These are phyloP conservation scores for Elsinoe perseae DNA, from an alignment of 2,329 filamentous ascomycete species.

Conservation along the genomic window DNA sequence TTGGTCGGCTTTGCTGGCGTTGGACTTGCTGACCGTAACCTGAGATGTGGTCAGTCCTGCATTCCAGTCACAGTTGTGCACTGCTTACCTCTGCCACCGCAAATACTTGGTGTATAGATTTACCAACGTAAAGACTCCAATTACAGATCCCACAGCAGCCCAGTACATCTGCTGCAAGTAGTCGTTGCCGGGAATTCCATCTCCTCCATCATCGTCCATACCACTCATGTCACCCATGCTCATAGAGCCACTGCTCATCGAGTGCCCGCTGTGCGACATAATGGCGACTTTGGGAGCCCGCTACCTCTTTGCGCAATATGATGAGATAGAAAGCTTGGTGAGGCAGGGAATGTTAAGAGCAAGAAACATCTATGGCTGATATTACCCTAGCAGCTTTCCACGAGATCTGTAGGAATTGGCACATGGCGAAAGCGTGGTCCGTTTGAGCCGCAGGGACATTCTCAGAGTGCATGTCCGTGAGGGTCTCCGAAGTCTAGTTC, in stretches of 20 bases:
- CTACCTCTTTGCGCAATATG: not conserved
- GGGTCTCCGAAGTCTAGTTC: slow-evolving; percentile 2
- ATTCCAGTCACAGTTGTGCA: slow-evolving; percentile 5
- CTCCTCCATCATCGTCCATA: slow-evolving; percentile 28
- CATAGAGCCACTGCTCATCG: slow-evolving; percentile 4
- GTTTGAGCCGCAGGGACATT: slow-evolving; percentile 5
- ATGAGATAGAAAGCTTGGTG: not conserved
- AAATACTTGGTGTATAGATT: slow-evolving; percentile 43
- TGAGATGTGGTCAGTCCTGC: slow-evolving; percentile 22
- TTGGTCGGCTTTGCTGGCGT: slow-evolving; percentile 49
- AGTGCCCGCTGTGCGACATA: slow-evolving; percentile 11
- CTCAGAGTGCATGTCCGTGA: not conserved
- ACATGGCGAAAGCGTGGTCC: not conserved
- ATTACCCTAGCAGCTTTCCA: not conserved
- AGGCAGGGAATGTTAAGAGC: not conserved
- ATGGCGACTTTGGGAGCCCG: not conserved
- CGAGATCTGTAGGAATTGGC: not conserved
- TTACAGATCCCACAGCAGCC: slow-evolving; percentile 41
- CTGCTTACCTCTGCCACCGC: slow-evolving; percentile 42
- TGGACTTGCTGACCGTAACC: slow-evolving; percentile 38
- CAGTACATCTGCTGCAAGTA: slow-evolving; percentile 48
- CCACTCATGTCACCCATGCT: slow-evolving; percentile 27
- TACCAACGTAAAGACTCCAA: slow-evolving; percentile 38
- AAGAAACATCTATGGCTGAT: not conserved
- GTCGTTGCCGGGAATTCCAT: slow-evolving; percentile 30